Base-by-base conservation (phyloP, 2,329 filamentous ascomycete genomes). In the Arthrobotrys entomopaga region DNA sequence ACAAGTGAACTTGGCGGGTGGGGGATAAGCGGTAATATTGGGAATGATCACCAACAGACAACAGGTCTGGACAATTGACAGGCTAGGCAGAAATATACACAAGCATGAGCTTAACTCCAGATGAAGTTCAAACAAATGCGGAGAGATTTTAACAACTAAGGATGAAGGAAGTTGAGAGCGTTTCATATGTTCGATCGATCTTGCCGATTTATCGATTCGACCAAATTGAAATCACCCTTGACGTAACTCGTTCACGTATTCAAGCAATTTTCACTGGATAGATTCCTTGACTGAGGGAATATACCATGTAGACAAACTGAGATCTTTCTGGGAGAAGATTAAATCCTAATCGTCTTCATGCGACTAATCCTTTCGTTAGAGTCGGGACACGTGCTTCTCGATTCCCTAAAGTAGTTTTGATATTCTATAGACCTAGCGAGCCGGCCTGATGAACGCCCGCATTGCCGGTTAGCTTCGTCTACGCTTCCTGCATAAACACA, bases 61-160 rank as follows among this genome's bases (percentile, higher is more conserved):
- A 20, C 20, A 29, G 24, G 24, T 16, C 15, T 46, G 8, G 15
- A 19, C 42, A 34, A 34, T 34, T 46, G 42, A 29, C n/a, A 46
- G 38, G 29, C 13, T 60, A 49, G 38, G 40, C 57, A 19, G 43
- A 60, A 60, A 60, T 42, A 60, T 16, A 20, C n/a, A 19, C 26
- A 19, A 13, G 5, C 20, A 19, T n/a, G 26, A 20, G n/a, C 53
- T 24, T 10, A 16, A 22, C 6, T 24, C 34, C n/a, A 43, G 15
- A 24, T 57, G 15, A 10, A 43, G 53, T 22, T 46, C 13, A 50
- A 19, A 24, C n/a, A 22, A 40, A 8, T 38, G 29, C 53, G 53
- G 53, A 57, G 53, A 57, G 20, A 57, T 57, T 29, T 24, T 34
- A 53, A 53, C 26, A 53, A 50, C 19, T 10, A 53, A 53, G 50